Percentiles rank a stretch among this genome's conserved stretches.
Conservation (phyloP, 2,329 filamentous ascomycete species). For the Colletotrichum lupini region DNA sequence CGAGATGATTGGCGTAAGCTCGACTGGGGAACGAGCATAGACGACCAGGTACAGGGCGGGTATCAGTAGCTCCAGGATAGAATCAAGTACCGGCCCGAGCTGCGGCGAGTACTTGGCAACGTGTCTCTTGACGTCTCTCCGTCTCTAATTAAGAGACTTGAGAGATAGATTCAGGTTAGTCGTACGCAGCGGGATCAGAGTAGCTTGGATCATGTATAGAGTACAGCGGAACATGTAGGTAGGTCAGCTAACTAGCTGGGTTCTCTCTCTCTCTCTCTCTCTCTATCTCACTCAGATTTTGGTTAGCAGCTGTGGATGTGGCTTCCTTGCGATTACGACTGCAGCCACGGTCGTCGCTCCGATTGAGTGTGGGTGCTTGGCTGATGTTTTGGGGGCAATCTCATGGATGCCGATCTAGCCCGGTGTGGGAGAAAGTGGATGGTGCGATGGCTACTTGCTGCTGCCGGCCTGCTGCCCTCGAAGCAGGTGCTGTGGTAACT, state of each 20-base stretch:
- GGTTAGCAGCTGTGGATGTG: not conserved
- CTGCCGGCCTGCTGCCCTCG: not conserved
- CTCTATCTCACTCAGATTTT: not conserved
- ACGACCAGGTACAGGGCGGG: not conserved
- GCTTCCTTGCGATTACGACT: slow-evolving; percentile 23
- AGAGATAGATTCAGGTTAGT: not conserved
- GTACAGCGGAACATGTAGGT: not conserved
- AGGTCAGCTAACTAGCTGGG: not conserved
- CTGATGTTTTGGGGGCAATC: not conserved
- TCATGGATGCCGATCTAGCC: not conserved
- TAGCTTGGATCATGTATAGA: not conserved
- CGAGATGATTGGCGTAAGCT: slow-evolving; percentile 29
- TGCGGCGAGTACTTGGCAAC: slow-evolving; percentile 13
- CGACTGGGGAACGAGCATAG: slow-evolving; percentile 7
- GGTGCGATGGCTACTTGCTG: not conserved
- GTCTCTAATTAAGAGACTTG: not conserved
- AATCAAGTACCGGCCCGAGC: slow-evolving; percentile 8
- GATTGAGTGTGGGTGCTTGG: slow-evolving; percentile 1
- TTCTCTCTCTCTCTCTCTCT: not conserved
- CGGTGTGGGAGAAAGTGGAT: slow-evolving; percentile 4
- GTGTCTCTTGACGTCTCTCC: not conserved
- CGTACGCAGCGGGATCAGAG: not conserved
- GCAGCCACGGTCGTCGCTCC: slow-evolving; percentile 11
- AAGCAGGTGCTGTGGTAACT: not conserved
- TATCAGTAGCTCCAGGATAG: not conserved